A percentile compares a stretch with the other conserved stretches of the same genome.
Evolutionary conservation across 352 stramenopile genomes (phyloP).

Genomic region (Phytopythium ostracodes): DNA sequence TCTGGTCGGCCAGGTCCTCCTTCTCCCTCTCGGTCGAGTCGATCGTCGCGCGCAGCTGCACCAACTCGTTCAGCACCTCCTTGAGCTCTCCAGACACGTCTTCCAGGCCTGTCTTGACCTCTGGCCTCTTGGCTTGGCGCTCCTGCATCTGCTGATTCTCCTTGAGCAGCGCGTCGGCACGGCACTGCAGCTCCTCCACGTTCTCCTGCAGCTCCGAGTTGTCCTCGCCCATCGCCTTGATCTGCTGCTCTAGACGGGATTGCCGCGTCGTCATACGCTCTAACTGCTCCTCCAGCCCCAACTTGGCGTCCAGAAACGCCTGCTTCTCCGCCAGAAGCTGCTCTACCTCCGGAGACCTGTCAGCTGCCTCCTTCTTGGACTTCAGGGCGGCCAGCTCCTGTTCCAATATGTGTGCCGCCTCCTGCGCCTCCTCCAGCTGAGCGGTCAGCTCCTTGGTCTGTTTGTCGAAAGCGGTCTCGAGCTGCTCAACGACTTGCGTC

Average conservation of each 20-base stretch:
- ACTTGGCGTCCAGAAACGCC: constrained; percentile 26
- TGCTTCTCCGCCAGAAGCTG: constrained; percentile 11
- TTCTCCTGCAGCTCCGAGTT: constrained; percentile 25
- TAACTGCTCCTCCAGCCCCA: constrained; percentile 29
- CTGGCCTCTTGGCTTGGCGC: not conserved
- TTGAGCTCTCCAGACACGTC: constrained; percentile 20
- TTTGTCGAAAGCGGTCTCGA: constrained; percentile 21
- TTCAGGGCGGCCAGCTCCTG: constrained; percentile 6
- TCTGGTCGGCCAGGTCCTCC: constrained; percentile 27
- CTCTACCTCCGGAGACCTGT: constrained; percentile 9
- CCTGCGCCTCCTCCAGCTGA: constrained; percentile 3
- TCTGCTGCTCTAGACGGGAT: constrained; percentile 17
- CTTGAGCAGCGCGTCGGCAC: constrained; percentile 5
- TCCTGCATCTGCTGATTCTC: constrained; percentile 1
- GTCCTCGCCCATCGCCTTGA: constrained; percentile 29
- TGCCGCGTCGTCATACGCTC: constrained; percentile 21
- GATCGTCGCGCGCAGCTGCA: constrained; percentile 24
- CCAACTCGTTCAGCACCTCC: constrained; percentile 33
- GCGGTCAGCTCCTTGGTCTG: constrained; percentile 13
- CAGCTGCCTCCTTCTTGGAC: not conserved
- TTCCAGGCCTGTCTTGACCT: not conserved
- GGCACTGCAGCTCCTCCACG: constrained; percentile 16
- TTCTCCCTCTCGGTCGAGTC: constrained; percentile 30
- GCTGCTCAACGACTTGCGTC: constrained; percentile 19
- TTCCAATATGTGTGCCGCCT: not conserved